Evolutionary conservation across 1,284 basidiomycete genomes (phyloP), one percentile per base, ranked within the genome.

Genomic region (Cryptococcus maquisensis): DNA sequence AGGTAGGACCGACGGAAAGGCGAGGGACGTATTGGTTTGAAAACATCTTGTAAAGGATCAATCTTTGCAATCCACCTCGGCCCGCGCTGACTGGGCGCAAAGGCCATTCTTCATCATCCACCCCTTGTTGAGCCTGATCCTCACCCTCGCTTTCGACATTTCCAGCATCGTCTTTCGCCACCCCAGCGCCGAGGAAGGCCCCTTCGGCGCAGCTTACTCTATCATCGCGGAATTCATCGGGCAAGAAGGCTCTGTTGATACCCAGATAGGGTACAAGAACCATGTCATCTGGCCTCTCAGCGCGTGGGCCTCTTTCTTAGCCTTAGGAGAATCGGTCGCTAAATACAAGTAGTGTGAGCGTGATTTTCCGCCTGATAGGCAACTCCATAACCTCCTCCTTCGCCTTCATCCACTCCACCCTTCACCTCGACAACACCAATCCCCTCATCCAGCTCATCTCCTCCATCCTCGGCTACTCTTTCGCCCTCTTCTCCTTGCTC

Each of bases 101-200:
- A 36, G 18, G 16, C 20, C 26, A n/a, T 45, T 44, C 16, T 24
- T 23, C 6, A 18, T 67, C n/a, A 49, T 67, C 36, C 51, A 53
- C 42, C 65, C 65, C 2, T 15, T 69, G 35, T 15, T 64, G 38
- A 62, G 52, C 54, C 44, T 64, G 47, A n/a, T 67, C 46, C 47
- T 65, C n/a, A 38, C 60, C 36, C 13, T 56, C 40, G 26, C 64
- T 41, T 61, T 66, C 44, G 50, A 51, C 12, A 24, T 67, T 24
- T 38, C 55, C 35, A 44, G 48, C 21, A 71, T 71, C 60, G 62
- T 64, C 60, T 45, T 65, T 38, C 58, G 60, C 18, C 64, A 69
- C 59, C 60, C 67, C 18, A 52, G 60, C 39, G 40, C 40, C 28
- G 39, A 56, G 12, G 60, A 71, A n/a, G 57, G 63, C 18, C 50